Evolutionary conservation across 2,329 filamentous ascomycete species (phyloP).

Genomic region (Phoma herbarum): DNA sequence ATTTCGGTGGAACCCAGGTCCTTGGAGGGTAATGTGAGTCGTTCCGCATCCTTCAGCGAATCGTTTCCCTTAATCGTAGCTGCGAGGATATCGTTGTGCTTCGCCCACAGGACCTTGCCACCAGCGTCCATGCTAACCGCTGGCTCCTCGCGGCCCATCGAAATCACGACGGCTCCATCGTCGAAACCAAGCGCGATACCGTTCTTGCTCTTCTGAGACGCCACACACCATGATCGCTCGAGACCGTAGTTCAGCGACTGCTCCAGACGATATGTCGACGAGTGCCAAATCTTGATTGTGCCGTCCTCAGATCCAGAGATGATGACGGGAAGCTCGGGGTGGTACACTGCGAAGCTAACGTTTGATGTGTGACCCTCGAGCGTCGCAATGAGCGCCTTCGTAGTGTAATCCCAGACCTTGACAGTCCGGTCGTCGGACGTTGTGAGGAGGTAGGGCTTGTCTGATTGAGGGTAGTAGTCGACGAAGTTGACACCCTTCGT

Average conservation of each 20-base stretch:
- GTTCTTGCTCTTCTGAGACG: slow-evolving; percentile 93
- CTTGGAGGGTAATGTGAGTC: slow-evolving; percentile 87
- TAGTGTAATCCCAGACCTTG: slow-evolving; percentile 99
- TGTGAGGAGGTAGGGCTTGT: slow-evolving; percentile 87
- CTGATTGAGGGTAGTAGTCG: slow-evolving; percentile 78
- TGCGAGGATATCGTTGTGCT: slow-evolving; percentile 93
- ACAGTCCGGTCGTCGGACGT: slow-evolving; percentile 96
- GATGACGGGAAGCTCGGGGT: slow-evolving; percentile 95
- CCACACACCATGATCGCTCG: slow-evolving; percentile 96
- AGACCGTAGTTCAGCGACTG: slow-evolving; percentile 96
- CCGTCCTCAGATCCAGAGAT: slow-evolving; percentile 98
- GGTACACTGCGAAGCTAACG: slow-evolving; percentile 97
- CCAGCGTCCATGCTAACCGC: slow-evolving; percentile 97
- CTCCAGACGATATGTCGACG: slow-evolving; percentile 95
- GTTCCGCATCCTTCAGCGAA: slow-evolving; percentile 85
- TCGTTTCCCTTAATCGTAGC: slow-evolving; percentile 95
- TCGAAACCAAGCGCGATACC: slow-evolving; percentile 96
- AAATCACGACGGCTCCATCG: slow-evolving; percentile 95
- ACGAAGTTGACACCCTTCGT: slow-evolving; percentile 98
- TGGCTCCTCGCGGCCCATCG: slow-evolving; percentile 96
- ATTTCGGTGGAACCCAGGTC: slow-evolving; percentile 96
- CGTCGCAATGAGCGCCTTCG: slow-evolving; percentile 94
- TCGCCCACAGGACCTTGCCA: slow-evolving; percentile 95
- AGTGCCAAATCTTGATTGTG: slow-evolving; percentile 98
- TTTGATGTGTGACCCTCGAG: slow-evolving; percentile 98